Evolutionary conservation across 306 rosid species (phyloP).

Genomic region (Amphicarpaea edgeworthii): DNA sequence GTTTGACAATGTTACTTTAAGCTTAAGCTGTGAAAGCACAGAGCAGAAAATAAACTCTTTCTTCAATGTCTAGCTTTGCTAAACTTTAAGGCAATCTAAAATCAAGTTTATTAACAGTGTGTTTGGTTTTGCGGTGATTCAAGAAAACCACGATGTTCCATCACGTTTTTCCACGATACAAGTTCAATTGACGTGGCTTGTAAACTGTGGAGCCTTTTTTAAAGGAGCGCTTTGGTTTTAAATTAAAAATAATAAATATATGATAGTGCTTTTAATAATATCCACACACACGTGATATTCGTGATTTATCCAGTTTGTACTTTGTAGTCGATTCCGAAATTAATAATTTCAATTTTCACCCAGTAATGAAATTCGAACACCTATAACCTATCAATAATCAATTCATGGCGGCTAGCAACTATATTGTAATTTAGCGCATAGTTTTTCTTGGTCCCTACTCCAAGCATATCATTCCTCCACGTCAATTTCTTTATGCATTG

Average conservation of each 20-base stretch:
- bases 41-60: background rate
- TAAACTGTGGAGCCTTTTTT: background rate
- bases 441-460: conserved; percentile 13
- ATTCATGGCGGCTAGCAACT: conserved; percentile 8
- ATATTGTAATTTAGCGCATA: background rate
- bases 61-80: conserved; percentile 21
- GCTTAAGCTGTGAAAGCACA: conserved; percentile 38
- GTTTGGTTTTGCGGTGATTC: too few species aligned
- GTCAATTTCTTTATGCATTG: background rate
- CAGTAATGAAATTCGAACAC: background rate
- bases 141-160: too few species aligned
- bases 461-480: background rate
- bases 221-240: background rate
- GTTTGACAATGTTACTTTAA: conserved; percentile 32
- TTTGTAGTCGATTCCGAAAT: background rate
- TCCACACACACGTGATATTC: background rate
- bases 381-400: background rate
- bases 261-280: too few species aligned
- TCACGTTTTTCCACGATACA: too few species aligned
- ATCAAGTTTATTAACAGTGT: too few species aligned
- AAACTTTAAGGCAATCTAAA: background rate
- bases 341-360: background rate
- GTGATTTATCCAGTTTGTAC: conserved; percentile 18
- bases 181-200: too few species aligned
- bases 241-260: too few species aligned